Percentiles rank a stretch among this genome's conserved stretches.
phyloP scores from a whole-genome alignment of 2,329 filamentous ascomycete species.

The Orbilia ellipsospora region DNA sequence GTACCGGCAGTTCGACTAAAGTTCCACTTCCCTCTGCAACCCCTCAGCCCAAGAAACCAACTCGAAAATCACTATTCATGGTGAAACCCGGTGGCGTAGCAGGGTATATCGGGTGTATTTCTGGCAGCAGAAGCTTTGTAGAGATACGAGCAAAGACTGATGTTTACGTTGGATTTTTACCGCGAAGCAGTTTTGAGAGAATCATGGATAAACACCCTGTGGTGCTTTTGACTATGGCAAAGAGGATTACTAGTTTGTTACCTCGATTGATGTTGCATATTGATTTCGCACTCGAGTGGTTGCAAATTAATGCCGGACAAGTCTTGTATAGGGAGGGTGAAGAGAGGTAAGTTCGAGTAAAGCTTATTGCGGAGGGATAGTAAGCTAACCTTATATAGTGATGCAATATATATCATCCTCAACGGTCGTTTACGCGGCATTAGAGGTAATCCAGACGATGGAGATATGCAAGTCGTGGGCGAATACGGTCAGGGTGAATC shows the following conservation, averaged over 20 bases:
- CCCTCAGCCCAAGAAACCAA: constrained; percentile 30
- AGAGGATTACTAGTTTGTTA: constrained; percentile 87
- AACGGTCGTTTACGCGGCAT: constrained; percentile 91
- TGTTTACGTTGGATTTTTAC: constrained; percentile 95
- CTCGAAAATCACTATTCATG: constrained; percentile 80
- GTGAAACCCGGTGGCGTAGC: constrained; percentile 95
- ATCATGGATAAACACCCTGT: constrained; percentile 94
- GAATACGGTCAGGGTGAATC: constrained; percentile 98
- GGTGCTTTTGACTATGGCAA: constrained; percentile 93
- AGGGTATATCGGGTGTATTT: constrained; percentile 93
- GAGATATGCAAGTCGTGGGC: constrained; percentile 84
- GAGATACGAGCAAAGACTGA: constrained; percentile 98
- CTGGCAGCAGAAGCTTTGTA: constrained; percentile 94
- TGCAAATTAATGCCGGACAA: constrained; percentile 94
- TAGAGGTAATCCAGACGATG: constrained; percentile 77
- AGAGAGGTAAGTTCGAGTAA: constrained; percentile 65
- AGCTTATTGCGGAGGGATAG: neutral
- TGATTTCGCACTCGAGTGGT: constrained; percentile 97
- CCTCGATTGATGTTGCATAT: constrained; percentile 93
- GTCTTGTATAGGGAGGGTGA: constrained; percentile 93
- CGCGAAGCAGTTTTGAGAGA: constrained; percentile 83
- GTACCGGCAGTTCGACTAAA: constrained; percentile 63
- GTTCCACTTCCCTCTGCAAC: constrained; percentile 19
- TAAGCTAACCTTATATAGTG: constrained; percentile 67
- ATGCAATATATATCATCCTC: constrained; percentile 97